Evolutionary conservation across 1,139 yeast species (phyloP), one percentile per base, ranked within the genome.

Genomic region (Kodamaea plutei): DNA sequence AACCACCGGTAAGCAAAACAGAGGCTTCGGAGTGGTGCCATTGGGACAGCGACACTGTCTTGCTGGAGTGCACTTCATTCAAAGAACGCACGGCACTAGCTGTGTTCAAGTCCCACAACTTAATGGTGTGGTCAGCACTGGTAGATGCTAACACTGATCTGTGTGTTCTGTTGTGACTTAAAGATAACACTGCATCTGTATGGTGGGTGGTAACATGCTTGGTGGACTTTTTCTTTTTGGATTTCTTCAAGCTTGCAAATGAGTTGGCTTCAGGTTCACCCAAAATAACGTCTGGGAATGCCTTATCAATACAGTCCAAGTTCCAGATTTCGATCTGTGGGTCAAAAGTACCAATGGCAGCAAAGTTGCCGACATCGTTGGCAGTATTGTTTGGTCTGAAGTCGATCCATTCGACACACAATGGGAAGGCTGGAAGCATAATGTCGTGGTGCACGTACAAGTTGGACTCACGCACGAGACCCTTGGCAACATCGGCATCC

Each of bases 251-350:
- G 4, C 63, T 58, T 6, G 68, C 56, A 26, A 64, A 50, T 7
- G 76, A 66, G 43, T 69, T 71, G 24, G 69, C 68, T 26, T 67
- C 69, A 18, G 80, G 78, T 52, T 84, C 94, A 29, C 98, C 98
- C 39, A 91, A 69, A 37, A 93, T 87, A 47, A 84, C 70, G 51
- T 88, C 95, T 11, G 99, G 99, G 71, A 85, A 91, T 16, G 95
- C 93, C 50, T 87, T 85, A 52, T 93, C 97, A 25, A 89, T 72
- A 41, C 82, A 80, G 57, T 91, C 98, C 48, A 91, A 68, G 59
- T 91, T 87, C 98, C 98, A 93, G 39, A 91, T 72, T 60, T 91
- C 99, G 56, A 91, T 91, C 52, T 84, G 94, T 23, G 98, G 98
- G 48, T 91, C 98, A 56, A 91, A 89, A 1, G 98, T 85, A 53